Percentiles rank a stretch among this genome's conserved stretches.
phyloP scores from a whole-genome alignment of 208 protist species.

The Trypanosomatidae sp. region DNA sequence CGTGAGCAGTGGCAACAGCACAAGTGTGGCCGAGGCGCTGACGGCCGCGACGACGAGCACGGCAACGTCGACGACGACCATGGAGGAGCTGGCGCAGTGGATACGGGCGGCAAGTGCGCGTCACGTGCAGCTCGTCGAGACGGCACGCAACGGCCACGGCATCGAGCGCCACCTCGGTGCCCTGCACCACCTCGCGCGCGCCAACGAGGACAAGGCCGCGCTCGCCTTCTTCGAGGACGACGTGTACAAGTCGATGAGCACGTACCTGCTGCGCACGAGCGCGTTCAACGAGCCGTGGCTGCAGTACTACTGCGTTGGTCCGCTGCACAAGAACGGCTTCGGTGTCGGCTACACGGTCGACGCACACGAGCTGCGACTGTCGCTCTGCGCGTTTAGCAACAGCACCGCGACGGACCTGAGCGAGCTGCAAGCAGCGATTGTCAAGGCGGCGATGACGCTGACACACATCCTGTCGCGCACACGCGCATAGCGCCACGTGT shows the following conservation, averaged over 20 bases:
- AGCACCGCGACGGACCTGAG: slow-evolving; percentile 52
- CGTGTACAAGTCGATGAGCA: slow-evolving; percentile 30
- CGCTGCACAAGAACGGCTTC: slow-evolving; percentile 75
- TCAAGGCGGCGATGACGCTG: slow-evolving; percentile 6
- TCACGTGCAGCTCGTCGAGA: slow-evolving; percentile 32
- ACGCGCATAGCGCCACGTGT: no score
- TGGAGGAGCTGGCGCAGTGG: slow-evolving; percentile 25
- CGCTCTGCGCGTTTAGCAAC: slow-evolving; percentile 71
- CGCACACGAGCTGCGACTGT: slow-evolving; percentile 70
- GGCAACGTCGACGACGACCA: slow-evolving; percentile 1
- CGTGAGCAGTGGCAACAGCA: not conserved
- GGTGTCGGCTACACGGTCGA: slow-evolving; percentile 88
- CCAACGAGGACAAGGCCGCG: slow-evolving; percentile 40
- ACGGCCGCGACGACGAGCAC: not conserved
- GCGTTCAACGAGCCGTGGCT: slow-evolving; percentile 64
- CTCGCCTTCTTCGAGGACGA: slow-evolving; percentile 77
- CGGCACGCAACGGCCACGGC: slow-evolving; percentile 59
- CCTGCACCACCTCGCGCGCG: slow-evolving; percentile 57
- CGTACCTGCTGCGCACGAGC: slow-evolving; percentile 39
- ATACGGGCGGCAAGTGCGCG: slow-evolving; percentile 22
- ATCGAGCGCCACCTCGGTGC: slow-evolving; percentile 85
- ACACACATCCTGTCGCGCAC: slow-evolving; percentile 10
- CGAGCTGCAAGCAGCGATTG: slow-evolving; percentile 29
- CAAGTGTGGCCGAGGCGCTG: not conserved
- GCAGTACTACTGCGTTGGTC: slow-evolving; percentile 76